Conservation (phyloP, 129 eudicot genomes). For the Smallanthus sonchifolius region DNA sequence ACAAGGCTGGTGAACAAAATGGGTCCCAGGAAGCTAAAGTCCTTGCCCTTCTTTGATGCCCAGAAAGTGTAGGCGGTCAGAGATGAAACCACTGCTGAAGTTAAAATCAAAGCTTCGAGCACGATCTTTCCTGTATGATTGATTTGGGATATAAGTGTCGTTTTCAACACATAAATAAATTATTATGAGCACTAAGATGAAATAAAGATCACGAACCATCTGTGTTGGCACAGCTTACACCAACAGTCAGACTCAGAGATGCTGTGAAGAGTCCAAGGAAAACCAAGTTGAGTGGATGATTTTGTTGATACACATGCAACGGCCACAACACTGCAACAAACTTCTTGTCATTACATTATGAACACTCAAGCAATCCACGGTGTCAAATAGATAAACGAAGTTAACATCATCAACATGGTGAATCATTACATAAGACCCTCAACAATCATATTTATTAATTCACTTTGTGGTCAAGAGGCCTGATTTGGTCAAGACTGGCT, state of each 20-base stretch:
- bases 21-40: conserved; percentile 94
- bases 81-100: conserved; percentile 81
- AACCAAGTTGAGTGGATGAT: conserved; percentile 85
- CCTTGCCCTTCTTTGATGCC: conserved; percentile 99
- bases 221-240: conserved; percentile 94
- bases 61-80: conserved; percentile 97
- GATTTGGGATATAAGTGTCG: not conserved
- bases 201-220: conserved; percentile 53
- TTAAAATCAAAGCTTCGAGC: conserved; percentile 85
- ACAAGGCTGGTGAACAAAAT: conserved; percentile 90
- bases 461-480: too few relatives aligned
- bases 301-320: conserved; percentile 83
- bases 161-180: not conserved
- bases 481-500: too few relatives aligned
- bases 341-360: not conserved
- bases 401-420: not conserved
- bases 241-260: conserved; percentile 83
- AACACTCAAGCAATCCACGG: not conserved
- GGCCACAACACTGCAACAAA: conserved; percentile 87
- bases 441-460: not conserved
- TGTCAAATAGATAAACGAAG: not conserved
- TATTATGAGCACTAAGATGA: not conserved
- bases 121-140: conserved; percentile 78
- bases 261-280: conserved; percentile 90
- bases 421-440: not conserved